Evolutionary conservation across 805 yeast genomes (phyloP), one percentile per base, ranked within the genome.

Genomic region (Candida boleticola): DNA sequence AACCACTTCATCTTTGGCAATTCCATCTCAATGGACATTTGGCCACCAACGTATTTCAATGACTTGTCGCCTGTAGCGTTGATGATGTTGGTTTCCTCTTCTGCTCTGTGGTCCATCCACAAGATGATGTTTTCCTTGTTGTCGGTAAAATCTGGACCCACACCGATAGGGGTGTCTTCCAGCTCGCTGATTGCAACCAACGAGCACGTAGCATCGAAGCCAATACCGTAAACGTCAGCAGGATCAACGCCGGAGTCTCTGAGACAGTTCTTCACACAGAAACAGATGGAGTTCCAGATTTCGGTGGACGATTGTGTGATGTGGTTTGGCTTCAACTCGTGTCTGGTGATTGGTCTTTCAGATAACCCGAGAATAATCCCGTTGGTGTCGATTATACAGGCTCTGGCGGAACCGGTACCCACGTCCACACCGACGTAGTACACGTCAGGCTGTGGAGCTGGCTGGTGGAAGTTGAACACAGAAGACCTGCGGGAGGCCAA

Each of bases 41-140:
- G 83, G 16, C 98, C 98, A 45, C 99, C 99, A 16, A 93, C 98
- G 60, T 88, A 93, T 60, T 87, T 85, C 56, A 93, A 74, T 44
- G 87, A 80, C 56, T 78, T 80, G 57, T 89, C 95, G 27, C 77
- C 76, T 0, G 96, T 85, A 32, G 83, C 79, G 64, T 92, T 92
- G 61, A 93, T 89, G 43, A 71, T 77, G 42, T 79, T 69, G 11
- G 97, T 89, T 60, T 92, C 97, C 5, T 72, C 69, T 13, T 75
- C 82, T 0, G 98, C 97, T 49, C 99, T 78, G 64, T 93, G 99
- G 68, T 93, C 99, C 98, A 93, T 92, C 99, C 99, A 93, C 48
- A 93, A 66, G 40, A 93, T 81, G 54, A 93, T 83, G 63, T 93
- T 89, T 58, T 90, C 95, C 47, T 76, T 76, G 36, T 69, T 51